phyloP scores from a whole-genome alignment of 2,329 filamentous ascomycete genomes.

The Ceratocystis harringtonii region DNA sequence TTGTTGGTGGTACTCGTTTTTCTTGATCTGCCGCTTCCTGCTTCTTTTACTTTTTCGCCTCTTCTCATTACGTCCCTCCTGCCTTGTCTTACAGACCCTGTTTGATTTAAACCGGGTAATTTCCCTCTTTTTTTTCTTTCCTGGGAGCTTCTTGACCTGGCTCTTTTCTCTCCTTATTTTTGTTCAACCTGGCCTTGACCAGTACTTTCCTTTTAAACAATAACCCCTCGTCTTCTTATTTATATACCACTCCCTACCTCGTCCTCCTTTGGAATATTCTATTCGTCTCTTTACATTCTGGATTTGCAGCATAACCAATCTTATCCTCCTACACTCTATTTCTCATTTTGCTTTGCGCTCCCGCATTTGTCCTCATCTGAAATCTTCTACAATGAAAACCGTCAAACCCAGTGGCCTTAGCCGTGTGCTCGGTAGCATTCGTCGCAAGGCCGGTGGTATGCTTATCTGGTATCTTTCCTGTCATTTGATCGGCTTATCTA shows the following conservation, averaged over 20 bases:
- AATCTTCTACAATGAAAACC: conserved; percentile 9
- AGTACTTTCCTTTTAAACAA: not conserved
- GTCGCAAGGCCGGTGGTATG: conserved; percentile 11
- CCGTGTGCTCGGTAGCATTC: conserved; percentile 11
- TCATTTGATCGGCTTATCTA: not conserved
- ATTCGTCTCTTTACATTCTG: not conserved
- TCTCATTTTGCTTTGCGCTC: not conserved
- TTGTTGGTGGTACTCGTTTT: not conserved
- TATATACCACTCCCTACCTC: not conserved
- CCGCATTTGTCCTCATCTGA: not conserved
- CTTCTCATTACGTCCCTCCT: not conserved
- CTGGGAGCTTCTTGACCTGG: not conserved
- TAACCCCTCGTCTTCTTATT: not conserved
- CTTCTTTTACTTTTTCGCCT: not conserved
- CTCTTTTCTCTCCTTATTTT: conserved; percentile 1
- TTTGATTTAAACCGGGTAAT: conserved; percentile 4
- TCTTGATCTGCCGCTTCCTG: not conserved
- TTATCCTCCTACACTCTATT: not conserved
- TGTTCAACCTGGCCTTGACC: not conserved
- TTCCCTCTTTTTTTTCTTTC: not conserved
- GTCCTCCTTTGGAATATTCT: not conserved
- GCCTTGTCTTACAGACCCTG: not conserved
- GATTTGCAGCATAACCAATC: not conserved
- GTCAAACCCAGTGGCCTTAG: conserved; percentile 12
- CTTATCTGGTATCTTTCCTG: not conserved